Evolutionary conservation across 2,329 filamentous ascomycete genomes (phyloP), one percentile per base, ranked within the genome.

Genomic region (Didymella lethalis): DNA sequence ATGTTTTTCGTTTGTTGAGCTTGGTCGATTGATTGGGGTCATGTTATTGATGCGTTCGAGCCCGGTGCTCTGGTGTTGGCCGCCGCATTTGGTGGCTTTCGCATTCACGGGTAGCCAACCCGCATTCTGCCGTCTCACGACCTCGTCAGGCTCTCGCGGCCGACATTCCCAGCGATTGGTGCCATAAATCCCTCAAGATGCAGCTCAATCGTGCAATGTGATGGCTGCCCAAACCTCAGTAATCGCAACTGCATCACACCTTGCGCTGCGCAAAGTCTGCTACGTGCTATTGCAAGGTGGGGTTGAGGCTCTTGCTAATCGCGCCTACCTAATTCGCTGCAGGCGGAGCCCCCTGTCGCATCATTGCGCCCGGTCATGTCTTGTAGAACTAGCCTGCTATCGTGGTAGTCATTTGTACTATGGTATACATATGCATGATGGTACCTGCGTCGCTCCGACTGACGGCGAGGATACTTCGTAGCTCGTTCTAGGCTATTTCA

Each of bases 361-460:
- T 50, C 54, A 58, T 51, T 52, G 20, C 14, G n/a, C 26, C 34
- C 31, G 48, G 43, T 40, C 23, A 47, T 48, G 18, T 46, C 29
- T 38, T 51, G 32, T 38, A 59, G 32, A 48, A 44, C 48, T 52
- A 57, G 57, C 57, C 41, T 54, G 14, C 40, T 55, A 51, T 48
- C 47, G 28, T 46, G 46, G 43, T 57, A 51, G 44, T 62, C 48
- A 53, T 34, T 41, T 47, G 57, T 63, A 51, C 48, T 49, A 40
- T 41, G 43, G 57, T 63, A 51, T 45, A 52, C 54, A 61, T 57
- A 48, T 50, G 56, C 54, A 49, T 18, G 18, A 46, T 59, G 62
- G 67, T 69, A 69, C 65, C 65, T 69, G 65, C 66, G 66, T 65
- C 59, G 61, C 58, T 59, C 58, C 59, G 58, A 61, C 54, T 58